Evolutionary conservation across 1,139 yeast species (phyloP), one percentile per base, ranked within the genome.

Genomic region (Candida neerlandica): DNA sequence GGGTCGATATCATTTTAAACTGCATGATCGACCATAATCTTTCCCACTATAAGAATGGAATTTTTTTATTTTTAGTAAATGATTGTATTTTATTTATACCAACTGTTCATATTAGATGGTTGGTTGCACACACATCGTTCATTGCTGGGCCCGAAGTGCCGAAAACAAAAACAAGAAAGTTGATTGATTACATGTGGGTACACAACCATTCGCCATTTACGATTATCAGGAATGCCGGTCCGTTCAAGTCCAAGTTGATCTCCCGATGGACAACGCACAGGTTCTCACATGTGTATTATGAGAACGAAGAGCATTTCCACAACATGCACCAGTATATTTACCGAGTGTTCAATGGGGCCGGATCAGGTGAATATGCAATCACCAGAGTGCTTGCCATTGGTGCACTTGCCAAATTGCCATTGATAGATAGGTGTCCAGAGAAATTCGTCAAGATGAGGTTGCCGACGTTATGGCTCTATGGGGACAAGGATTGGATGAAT

Each of bases 401-500:
- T 4, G 79, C 77, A 1, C 59, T 75, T 45, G 72, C 81, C 1
- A 66, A 65, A 49, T 58, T 74, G n/a, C 81, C 81, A 2, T 63
- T 76, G 40, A 58, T 74, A 27, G 80, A 76, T 58, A 65, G 81
- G 51, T 64, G 75, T 43, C 81, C 81, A 0, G 63, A 67, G 44
- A 61, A 56, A 48, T 66, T 74, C 55, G 70, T 66, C 11, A 54
- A 65, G 12, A 64, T 68, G 70, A 64, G 69, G n/a, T 60, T 75
- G 21, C 80, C 80, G 5, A 70, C 79, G 0, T 63, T 75, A 41
- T 75, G 78, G 78, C 53, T 76, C 42, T 76, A 76, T 54, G 81
- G 81, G 23, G 78, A 74, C 53, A 69, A 64, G 35, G 80, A 76
- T 58, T 76, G 81, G 81, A 76, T 76, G 80, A 74, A 75, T 52